phyloP scores from a whole-genome alignment of 257 asterid species.

The Solanum ahanhuiri region DNA sequence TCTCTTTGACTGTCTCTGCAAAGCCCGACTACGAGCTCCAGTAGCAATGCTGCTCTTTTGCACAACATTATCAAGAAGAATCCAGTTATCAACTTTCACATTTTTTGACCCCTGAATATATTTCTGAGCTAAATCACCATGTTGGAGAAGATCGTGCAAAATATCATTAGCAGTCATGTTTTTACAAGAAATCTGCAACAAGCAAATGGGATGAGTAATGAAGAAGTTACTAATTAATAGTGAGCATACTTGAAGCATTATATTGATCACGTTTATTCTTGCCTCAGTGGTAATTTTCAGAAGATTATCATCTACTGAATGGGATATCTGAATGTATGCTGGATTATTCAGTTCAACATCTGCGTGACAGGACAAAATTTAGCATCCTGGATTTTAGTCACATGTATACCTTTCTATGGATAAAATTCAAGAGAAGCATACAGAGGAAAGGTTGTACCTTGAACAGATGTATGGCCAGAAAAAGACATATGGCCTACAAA shows the following conservation, averaged over 20 bases:
- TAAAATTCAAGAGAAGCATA: too few relatives aligned
- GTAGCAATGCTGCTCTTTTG: constrained; percentile 26
- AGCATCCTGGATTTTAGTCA: too few relatives aligned
- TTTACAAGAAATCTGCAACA: constrained; percentile 39
- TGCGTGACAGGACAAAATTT: too few relatives aligned
- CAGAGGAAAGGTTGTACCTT: too few relatives aligned
- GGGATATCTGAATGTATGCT: too few relatives aligned
- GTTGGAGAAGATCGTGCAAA: constrained; percentile 67
- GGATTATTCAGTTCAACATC: too few relatives aligned
- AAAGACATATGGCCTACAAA: too few relatives aligned
- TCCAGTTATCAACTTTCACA: constrained; percentile 55
- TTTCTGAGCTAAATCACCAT: constrained; percentile 68
- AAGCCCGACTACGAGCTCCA: constrained; percentile 15
- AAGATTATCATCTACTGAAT: constrained; percentile 46
- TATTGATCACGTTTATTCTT: background rate
- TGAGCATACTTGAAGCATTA: background rate
- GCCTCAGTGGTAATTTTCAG: constrained; percentile 40
- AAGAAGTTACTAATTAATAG: background rate
- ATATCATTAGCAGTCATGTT: constrained; percentile 30
- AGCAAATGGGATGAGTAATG: constrained; percentile 5
- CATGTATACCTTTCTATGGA: too few relatives aligned
- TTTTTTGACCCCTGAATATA: constrained; percentile 68
- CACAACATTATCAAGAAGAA: constrained; percentile 79
- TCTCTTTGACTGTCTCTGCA: constrained; percentile 42
- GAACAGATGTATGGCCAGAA: too few relatives aligned